Base-by-base conservation (phyloP, 2,329 filamentous ascomycete genomes). In the Xylaria multiplex region DNA sequence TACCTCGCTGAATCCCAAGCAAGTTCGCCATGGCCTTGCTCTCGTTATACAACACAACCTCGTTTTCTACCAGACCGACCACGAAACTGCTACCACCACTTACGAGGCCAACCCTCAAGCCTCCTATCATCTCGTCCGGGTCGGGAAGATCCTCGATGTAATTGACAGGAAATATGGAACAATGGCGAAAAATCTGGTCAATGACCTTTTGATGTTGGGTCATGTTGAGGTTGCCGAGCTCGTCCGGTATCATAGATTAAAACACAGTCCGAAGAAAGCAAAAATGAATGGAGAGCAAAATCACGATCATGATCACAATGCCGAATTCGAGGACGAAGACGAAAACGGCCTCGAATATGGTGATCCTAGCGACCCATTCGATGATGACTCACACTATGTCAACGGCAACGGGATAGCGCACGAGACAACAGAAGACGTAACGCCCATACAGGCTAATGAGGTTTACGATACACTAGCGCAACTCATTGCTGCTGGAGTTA, bases 41-140 rank as follows among this genome's bases (percentile, higher is more conserved):
- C 90, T 96, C 37, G 89, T 98, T 69, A 87, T 97, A 48, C 95
- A 98, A 77, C 92, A 97, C 77, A 93, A 94, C 75, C 87, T 98
- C 55, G 83, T 96, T 69, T 93, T 89, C 77, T 91, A 94, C 78
- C 86, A 89, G 70, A 87, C 88, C 70, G 85, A 89, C 66, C 77
- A 83, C 62, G 86, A 90, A 62, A 85, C 87, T 49, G 85, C 85
- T 52, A 78, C 84, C 56, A 91, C 91, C 27, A 89, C 88, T 76
- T 99, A 98, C 80, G 92, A 97, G 77, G 91, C 93, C 65, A 93
- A 97, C 74, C 84, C 90, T 76, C 83, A 89, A 71, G 88, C 90
- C 67, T 92, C 93, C 69, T 98, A 98, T 80, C 90, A 90, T 71
- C 84, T 97, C 49, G 83, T 94, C 43, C 91, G 96, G 64, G 87